Base-by-base conservation (phyloP, 2,329 filamentous ascomycete genomes). In the Botrytis galanthina region DNA sequence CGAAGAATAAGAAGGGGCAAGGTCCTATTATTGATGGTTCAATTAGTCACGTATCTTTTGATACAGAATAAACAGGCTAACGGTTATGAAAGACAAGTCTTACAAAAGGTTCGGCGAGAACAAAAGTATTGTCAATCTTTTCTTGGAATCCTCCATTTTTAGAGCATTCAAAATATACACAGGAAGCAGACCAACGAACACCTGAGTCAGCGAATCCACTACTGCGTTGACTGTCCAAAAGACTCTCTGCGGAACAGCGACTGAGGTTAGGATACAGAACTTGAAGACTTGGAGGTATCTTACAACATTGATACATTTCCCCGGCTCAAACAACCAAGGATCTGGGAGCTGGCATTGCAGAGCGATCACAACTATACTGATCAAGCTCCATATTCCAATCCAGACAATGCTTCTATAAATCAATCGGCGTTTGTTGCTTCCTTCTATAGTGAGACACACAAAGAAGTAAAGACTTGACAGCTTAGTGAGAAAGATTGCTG, bases 51-150 rank as follows among this genome's bases (percentile, higher is more conserved):
- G 8, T 4, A 8, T 29, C 32, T 39, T 29, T 26, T 48, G 22
- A 48, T 48, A 35, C 37, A 20, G 20, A 54, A 35, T 16, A 8
- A 18, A 66, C 51, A 9, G 32, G 54, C 7, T 4, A 61, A 35
- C 12, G 39, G 35, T 20, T 32, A 32, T 7, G 4, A 16, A 70
- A 22, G 29, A 29, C 22, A 32, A 35, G 37, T 29, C 61, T 59
- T 59, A 66, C 70, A 66, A 16, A 42, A 72, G 12, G 22, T 67
- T 72, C 18, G 70, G 60, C 7, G 61, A 39, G 61, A 72, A 72
- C 6, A 29, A 8, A 39, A 72, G 48, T 29, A 60, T 72, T 44
- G 46, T 32, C 14, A 72, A 6, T n/a, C 16, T 35, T 35, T 72
- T 72, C 48, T 46, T 72, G 22, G 32, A 35, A 4, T 35, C 51